Evolutionary conservation across 2,329 filamentous ascomycete genomes (phyloP).

Genomic region (Aciculosporium take): DNA sequence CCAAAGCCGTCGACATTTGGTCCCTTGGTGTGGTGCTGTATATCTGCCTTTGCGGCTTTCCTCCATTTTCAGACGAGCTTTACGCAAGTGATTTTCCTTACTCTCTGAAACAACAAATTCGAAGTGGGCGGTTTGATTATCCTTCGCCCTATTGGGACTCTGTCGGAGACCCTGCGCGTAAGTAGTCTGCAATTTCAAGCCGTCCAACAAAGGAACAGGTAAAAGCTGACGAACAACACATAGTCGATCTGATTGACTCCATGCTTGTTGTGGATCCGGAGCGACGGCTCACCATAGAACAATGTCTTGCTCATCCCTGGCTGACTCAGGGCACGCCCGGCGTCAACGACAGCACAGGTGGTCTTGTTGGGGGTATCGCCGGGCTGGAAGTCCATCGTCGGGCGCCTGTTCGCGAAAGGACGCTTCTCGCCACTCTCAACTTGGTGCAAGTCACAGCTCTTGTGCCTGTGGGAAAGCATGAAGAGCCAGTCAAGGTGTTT

Average conservation of each 20-base stretch:
- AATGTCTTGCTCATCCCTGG: conserved; percentile 89
- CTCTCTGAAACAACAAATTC: conserved; percentile 78
- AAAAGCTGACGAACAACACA: conserved; percentile 1
- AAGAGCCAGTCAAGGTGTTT: conserved; percentile 56
- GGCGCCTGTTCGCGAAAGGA: conserved; percentile 69
- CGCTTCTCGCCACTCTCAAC: conserved; percentile 70
- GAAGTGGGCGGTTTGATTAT: conserved; percentile 78
- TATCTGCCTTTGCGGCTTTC: conserved; percentile 92
- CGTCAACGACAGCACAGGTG: conserved; percentile 77
- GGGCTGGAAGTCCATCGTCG: conserved; percentile 72
- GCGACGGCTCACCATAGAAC: conserved; percentile 72
- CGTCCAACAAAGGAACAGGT: background rate
- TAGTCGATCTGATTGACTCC: conserved; percentile 73
- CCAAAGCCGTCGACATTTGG: conserved; percentile 91
- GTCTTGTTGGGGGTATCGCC: conserved; percentile 73
- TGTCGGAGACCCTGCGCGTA: conserved; percentile 52
- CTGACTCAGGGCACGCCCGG: conserved; percentile 47
- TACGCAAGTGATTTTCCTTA: conserved; percentile 71
- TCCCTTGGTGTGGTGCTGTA: conserved; percentile 95
- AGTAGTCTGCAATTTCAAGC: conserved; percentile 15
- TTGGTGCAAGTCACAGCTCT: conserved; percentile 42
- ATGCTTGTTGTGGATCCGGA: conserved; percentile 87
- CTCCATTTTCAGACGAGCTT: conserved; percentile 91
- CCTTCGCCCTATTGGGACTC: conserved; percentile 79
- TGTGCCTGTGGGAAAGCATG: conserved; percentile 41